Evolutionary conservation across 2,329 filamentous ascomycete genomes (phyloP), one percentile per base, ranked within the genome.

Genomic region (Xylaria sp.): DNA sequence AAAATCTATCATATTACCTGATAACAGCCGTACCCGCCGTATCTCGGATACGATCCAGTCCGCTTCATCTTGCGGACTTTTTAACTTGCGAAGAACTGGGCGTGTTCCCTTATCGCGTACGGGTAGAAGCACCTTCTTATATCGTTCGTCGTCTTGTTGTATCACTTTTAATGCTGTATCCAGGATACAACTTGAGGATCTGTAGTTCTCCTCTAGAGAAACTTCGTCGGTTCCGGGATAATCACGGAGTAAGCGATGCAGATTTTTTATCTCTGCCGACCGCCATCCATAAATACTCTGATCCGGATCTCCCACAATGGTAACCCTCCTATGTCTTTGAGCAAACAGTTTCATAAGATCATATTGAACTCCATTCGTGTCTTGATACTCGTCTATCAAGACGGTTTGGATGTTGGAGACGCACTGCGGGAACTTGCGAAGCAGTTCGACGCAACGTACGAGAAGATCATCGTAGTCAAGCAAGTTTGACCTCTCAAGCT

Each of bases 211-310:
- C 78, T 98, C 93, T 2, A 99, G 84, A 6, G 95, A 90, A 54
- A 98, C 89, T 67, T 96, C 91, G 4, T 94, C 87, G 0, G 94
- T 96, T 31, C 91, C 87, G 0, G 90, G 90, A 76, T 92, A 98
- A 67, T 93, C 90, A 51, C 84, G 84, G 62, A 94, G 88, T 84
- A 99, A 90, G 2, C 92, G 89, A 72, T 89, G 88, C 57, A 98
- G 85, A 75, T 98, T 99, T 78, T 91, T 91, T 74, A 95, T 93
- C 79, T 99, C 95, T 10, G 96, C 95, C 8, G 94, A 94, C 23
- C 95, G 91, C 86, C 97, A 99, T 23, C 95, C 93, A 78, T 98
- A 99, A 66, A 99, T 99, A 79, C 94, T 98, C 80, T 99, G 95
- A 79, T 99, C 96, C 0, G 96, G 95, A 78, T 99, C 95, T 41